Percentiles rank a stretch among this genome's conserved stretches.
Conservation (phyloP, 176 grass and related monocot genomes). For the Oryza punctata region DNA sequence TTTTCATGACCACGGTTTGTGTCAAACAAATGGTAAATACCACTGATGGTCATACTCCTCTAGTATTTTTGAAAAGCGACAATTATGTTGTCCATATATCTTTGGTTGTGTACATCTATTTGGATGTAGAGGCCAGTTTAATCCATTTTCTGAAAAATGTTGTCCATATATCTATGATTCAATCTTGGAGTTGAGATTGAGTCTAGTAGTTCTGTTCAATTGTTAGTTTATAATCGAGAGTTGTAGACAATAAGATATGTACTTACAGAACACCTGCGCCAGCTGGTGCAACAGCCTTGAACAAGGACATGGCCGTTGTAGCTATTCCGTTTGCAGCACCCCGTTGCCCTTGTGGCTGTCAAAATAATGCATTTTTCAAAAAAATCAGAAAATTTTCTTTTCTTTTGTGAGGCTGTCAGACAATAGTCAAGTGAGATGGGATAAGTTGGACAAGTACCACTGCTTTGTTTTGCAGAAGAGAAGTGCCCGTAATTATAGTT, state of each 20-base stretch:
- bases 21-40: too few relatives aligned
- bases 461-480: background rate
- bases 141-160: too few relatives aligned
- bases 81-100: too few relatives aligned
- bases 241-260: background rate
- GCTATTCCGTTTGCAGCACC: conserved; percentile 60
- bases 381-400: background rate
- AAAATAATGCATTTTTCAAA: background rate
- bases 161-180: background rate
- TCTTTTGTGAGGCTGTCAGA: too few relatives aligned
- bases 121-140: too few relatives aligned
- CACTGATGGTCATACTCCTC: background rate
- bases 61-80: background rate
- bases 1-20: background rate
- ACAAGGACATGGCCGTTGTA: conserved; percentile 56
- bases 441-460: background rate
- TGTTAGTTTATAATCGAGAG: background rate
- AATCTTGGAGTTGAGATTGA: background rate
- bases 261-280: conserved; percentile 56
- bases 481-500: background rate
- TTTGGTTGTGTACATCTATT: too few relatives aligned
- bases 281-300: conserved; percentile 61
- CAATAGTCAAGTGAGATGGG: background rate
- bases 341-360: conserved; percentile 57
- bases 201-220: background rate